Evolutionary conservation across 352 stramenopile genomes (phyloP), one percentile per base, ranked within the genome.

Genomic region (Phytophthora cactorum): DNA sequence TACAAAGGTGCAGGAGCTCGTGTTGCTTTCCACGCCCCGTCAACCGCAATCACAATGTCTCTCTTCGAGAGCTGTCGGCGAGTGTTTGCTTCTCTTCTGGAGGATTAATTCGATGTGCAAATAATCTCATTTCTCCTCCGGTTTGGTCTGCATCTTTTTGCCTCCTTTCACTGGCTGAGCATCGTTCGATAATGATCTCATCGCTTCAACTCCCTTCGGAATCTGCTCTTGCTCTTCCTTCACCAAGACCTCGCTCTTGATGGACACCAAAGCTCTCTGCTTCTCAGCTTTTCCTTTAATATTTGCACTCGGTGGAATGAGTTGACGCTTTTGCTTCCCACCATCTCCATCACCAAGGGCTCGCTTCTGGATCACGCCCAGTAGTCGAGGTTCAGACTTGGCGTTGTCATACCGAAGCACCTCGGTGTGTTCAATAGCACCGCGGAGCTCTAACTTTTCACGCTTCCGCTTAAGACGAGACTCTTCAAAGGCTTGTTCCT

Each of bases 41-140:
- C 92, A 8, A 99, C 94, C 3, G 97, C 96, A 41, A 96, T 99
- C 52, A 98, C 97, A 11, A 99, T 99, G 95, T 97, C 95, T 27
- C 82, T 95, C 6, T 99, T 98, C 59, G 97, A 99, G 74, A 96
- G 85, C 51, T 97, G 83, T 43, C 78, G 83, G 17, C 80, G 66
- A 2, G 75, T 88, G 10, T 92, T 88, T 54, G 76, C 80, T 7
- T 64, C 81, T 31, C 17, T 88, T 27, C 59, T 90, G 6, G 68
- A 82, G 34, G 59, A 52, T 14, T 82, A 75, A 72, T 50, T 63
- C 59, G 56, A 52, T 22, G 22, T 22, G 22, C 22, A 22, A 22
- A 22, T 22, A 22, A 22, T 22, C 12, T 72, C 52, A 65, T 54
- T 66, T 55, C 32, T 54, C 66, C 38, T 44, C 52, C 64, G 11